phyloP scores from a whole-genome alignment of 1,284 basidiomycete genomes.

The Apiotrichum laibachii region DNA sequence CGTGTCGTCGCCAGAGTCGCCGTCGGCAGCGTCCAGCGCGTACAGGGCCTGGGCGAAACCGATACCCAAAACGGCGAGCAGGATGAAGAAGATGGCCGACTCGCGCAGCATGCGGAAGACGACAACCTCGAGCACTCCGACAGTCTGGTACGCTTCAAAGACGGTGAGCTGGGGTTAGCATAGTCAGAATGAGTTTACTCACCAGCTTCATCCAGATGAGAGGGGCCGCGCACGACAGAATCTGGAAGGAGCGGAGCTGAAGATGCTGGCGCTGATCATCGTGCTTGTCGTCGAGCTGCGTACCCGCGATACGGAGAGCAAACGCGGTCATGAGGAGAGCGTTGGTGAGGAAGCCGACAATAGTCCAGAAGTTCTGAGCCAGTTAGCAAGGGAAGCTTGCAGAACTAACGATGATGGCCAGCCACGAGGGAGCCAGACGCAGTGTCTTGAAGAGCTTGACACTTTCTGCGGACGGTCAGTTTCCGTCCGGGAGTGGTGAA shows the following conservation, averaged over 20 bases:
- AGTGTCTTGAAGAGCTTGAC: constrained; percentile 59
- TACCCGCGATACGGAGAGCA: constrained; percentile 65
- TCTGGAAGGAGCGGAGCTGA: constrained; percentile 77
- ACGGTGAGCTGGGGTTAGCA: constrained; percentile 32
- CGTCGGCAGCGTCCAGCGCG: constrained; percentile 87
- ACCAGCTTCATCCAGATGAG: constrained; percentile 86
- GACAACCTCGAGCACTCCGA: constrained; percentile 52
- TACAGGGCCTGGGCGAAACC: constrained; percentile 76
- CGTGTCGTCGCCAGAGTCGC: constrained; percentile 63
- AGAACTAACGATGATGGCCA: constrained; percentile 37
- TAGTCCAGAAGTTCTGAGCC: constrained; percentile 65
- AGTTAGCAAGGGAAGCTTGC: constrained; percentile 52
- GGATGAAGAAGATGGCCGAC: constrained; percentile 84
- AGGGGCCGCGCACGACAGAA: constrained; percentile 79
- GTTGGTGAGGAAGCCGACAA: constrained; percentile 69
- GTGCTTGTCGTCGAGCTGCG: constrained; percentile 55
- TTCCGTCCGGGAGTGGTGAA: not conserved
- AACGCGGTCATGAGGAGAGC: constrained; percentile 70
- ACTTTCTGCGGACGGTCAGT: constrained; percentile 26
- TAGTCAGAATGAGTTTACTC: constrained; percentile 47
- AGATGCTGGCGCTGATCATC: constrained; percentile 40
- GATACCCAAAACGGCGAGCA: constrained; percentile 72
- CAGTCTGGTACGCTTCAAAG: constrained; percentile 62
- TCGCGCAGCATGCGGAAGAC: constrained; percentile 74
- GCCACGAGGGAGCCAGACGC: constrained; percentile 36